Base-by-base conservation (phyloP, 1,139 yeast genomes). In the Diutina rugosa region DNA sequence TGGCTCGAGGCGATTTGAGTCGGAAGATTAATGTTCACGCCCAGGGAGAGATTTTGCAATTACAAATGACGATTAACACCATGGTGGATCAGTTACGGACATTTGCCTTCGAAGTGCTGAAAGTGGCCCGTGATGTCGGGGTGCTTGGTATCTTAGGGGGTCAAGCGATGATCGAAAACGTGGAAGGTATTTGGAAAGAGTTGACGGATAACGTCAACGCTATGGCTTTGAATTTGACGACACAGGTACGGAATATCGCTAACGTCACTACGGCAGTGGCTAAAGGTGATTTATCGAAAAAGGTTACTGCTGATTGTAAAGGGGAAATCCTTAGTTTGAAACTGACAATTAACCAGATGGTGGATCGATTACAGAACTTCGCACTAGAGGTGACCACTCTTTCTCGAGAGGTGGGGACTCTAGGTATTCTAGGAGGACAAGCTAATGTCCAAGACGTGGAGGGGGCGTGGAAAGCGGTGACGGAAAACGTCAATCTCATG, bases 201-300 rank as follows among this genome's bases (percentile, higher is more conserved):
- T 76, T 88, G 57, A 87, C 95, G 5, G 96, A 88, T 69, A 88
- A 88, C 65, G 95, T 88, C 58, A 88, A 88, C 66, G 95, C 96
- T 54, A 88, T 88, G 96, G 96, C 96, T 32, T 77, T 86, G 56
- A 88, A 88, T 69, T 77, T 88, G 65, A 88, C 96, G 0, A 87
- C 90, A 47, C 96, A 88, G 69, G 96, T 88, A 61, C 79, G 96
- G 73, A 87, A 88, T 69, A 89, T 89, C 63, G 96, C 95, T 45
- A 88, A 87, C 65, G 96, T 89, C 58, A 89, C 96, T 6, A 87
- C 96, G 26, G 96, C 96, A 4, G 96, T 89, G 35, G 96, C 96
- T n/a, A 81, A 85, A 62, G 96, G 96, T 60, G 95, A 89, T 65
- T 72, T 89, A 62, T 84, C 90, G 8, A 87, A 88, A 63, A 88